A percentile compares a stretch with the other conserved stretches of the same genome.
Conservation (phyloP, 805 yeast species). For the Candida tallmaniae region DNA sequence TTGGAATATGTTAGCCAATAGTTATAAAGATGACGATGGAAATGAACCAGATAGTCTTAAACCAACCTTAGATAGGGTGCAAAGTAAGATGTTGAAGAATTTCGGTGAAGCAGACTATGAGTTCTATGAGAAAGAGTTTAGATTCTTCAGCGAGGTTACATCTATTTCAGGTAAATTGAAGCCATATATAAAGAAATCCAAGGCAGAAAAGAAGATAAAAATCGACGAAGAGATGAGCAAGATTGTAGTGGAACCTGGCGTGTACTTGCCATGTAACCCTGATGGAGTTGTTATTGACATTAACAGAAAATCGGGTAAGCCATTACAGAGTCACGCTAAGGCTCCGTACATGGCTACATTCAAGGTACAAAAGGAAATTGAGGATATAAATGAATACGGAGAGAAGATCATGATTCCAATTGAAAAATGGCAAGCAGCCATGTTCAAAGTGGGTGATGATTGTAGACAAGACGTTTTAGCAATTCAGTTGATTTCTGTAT, state of each 20-base stretch:
- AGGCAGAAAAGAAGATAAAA: conserved; percentile 93
- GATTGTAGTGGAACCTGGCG: conserved; percentile 45
- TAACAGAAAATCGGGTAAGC: conserved; percentile 86
- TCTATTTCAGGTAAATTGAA: conserved; percentile 90
- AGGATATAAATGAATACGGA: conserved; percentile 39
- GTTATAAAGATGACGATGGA: conserved; percentile 86
- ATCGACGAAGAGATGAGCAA: conserved; percentile 92
- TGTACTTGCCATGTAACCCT: conserved; percentile 93
- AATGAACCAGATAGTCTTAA: conserved; percentile 74
- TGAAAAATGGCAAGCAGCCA: conserved; percentile 89
- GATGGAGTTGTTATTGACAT: conserved; percentile 93
- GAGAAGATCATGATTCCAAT: conserved; percentile 30
- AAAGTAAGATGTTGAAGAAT: conserved; percentile 54
- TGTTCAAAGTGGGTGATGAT: conserved; percentile 98
- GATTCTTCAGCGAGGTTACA: conserved; percentile 87
- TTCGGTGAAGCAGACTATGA: conserved; percentile 57
- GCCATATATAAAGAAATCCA: conserved; percentile 89
- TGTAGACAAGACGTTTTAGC: conserved; percentile 97
- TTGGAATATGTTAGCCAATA: conserved; percentile 96
- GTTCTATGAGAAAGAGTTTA: conserved; percentile 80
- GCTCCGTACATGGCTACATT: conserved; percentile 98
- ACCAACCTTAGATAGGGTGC: conserved; percentile 75
- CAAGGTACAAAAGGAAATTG: conserved; percentile 62
- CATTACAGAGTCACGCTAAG: conserved; percentile 96
- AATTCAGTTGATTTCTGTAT: conserved; percentile 83